Percentiles rank a stretch among this genome's conserved stretches.
Evolutionary conservation across 352 stramenopile genomes (phyloP).

Genomic region (Hyaloperonospora arabidopsidis): DNA sequence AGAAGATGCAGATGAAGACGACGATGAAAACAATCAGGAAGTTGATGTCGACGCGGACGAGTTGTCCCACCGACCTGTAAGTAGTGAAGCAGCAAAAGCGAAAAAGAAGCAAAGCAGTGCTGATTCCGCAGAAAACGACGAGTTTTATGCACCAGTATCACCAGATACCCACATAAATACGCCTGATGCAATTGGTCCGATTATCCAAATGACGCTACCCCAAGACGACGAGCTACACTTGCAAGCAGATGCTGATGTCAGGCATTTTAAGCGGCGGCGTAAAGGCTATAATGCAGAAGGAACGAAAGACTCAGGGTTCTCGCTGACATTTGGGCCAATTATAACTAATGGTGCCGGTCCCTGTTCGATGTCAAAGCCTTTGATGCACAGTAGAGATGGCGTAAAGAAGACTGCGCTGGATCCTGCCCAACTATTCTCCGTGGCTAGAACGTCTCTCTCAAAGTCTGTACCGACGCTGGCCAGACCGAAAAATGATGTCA

Average conservation of each 20-base stretch:
- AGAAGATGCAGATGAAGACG: constrained; percentile 49
- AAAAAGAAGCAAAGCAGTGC: constrained; percentile 43
- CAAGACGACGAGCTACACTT: constrained; percentile 33
- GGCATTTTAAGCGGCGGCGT: constrained; percentile 54
- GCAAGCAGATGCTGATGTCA: constrained; percentile 38
- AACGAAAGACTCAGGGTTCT: constrained; percentile 13
- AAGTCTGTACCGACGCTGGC: constrained; percentile 13
- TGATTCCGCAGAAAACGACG: constrained; percentile 45
- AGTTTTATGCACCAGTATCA: constrained; percentile 49
- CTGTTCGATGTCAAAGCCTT: constrained; percentile 1
- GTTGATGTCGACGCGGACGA: constrained; percentile 41
- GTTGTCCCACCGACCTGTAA: constrained; percentile 22
- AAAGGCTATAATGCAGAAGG: constrained; percentile 21
- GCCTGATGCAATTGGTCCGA: constrained; percentile 33
- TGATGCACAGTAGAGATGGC: constrained; percentile 10
- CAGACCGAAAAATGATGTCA: constrained; percentile 26
- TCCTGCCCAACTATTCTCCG: constrained; percentile 20
- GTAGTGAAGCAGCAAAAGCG: constrained; percentile 28
- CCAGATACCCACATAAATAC: constrained; percentile 69
- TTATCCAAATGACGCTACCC: constrained; percentile 56
- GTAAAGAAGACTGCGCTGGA: constrained; percentile 10
- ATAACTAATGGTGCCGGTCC: constrained; percentile 13
- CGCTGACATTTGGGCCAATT: constrained; percentile 29
- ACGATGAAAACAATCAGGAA: constrained; percentile 44
- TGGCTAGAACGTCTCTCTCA: constrained; percentile 22